Evolutionary conservation across 192 early-diverging fungal genomes (phyloP).

Genomic region (Linnemannia zychae): DNA sequence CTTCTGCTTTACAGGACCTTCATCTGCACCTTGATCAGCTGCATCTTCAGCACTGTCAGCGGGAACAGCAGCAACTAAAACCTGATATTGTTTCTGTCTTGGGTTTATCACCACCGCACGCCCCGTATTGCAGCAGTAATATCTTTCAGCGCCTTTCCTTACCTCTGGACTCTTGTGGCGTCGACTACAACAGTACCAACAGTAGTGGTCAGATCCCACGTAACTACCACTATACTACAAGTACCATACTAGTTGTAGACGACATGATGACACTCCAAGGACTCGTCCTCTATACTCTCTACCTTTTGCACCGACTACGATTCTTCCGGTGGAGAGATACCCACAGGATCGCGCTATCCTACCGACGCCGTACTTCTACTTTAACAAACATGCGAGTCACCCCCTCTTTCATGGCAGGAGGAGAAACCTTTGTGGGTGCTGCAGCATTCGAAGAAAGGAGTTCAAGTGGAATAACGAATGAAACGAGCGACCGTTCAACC

Average conservation of each 20-base stretch:
- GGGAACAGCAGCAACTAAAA: not conserved
- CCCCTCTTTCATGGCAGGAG: not conserved
- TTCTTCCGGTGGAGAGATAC: conserved; percentile 28
- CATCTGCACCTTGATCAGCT: not conserved
- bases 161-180: not conserved
- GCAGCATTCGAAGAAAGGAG: not conserved
- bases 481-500: conserved; percentile 3
- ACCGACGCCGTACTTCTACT: not conserved
- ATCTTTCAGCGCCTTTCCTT: not conserved
- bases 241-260: conserved; percentile 26
- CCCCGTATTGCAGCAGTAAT: not conserved
- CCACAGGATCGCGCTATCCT: not conserved
- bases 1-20: not conserved
- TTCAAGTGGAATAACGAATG: not conserved
- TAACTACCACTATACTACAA: not conserved
- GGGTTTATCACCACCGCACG: not conserved
- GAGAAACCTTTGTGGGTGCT: not conserved
- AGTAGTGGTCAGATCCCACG: not conserved
- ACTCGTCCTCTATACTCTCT: conserved; percentile 42
- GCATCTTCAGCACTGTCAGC: not conserved
- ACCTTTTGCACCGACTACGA: conserved; percentile 33
- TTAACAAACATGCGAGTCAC: no score
- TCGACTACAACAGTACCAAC: not conserved
- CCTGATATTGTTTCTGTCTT: not conserved
- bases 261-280: conserved; percentile 43